A percentile compares a stretch with the other conserved stretches of the same genome.
Evolutionary conservation across 257 asterid species (phyloP).

Genomic region (Lycium barbarum): DNA sequence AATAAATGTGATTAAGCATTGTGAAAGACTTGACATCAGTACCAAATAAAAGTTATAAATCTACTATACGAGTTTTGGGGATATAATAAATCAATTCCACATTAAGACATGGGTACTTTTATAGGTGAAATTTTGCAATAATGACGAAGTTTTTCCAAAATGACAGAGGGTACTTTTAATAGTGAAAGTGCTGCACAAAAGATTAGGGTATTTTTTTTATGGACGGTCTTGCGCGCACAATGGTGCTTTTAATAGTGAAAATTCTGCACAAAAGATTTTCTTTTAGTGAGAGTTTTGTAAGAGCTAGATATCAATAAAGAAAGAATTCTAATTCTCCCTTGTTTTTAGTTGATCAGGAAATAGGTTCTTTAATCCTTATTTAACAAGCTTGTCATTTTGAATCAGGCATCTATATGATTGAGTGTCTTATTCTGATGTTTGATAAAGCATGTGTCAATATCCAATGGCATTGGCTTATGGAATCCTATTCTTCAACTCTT

Average conservation of each 20-base stretch:
- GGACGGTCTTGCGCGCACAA: too few relatives aligned
- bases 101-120: background rate
- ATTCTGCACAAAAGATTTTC: background rate
- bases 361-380: background rate
- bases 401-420: background rate
- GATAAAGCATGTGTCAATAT: background rate
- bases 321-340: background rate
- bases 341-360: background rate
- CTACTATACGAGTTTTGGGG: background rate
- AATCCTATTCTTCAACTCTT: slow-evolving; percentile 7
- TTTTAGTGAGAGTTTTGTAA: background rate
- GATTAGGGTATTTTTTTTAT: background rate
- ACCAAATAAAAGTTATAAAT: background rate
- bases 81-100: background rate
- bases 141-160: background rate
- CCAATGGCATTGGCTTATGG: background rate
- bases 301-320: background rate
- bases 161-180: background rate
- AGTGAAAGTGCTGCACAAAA: background rate
- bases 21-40: slow-evolving; percentile 37
- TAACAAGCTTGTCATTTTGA: slow-evolving; percentile 21
- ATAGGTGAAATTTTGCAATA: background rate
- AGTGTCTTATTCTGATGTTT: slow-evolving; percentile 18
- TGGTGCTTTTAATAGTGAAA: background rate
- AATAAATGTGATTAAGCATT: slow-evolving; percentile 21